Evolutionary conservation across 1,139 yeast species (phyloP).

Genomic region (Hyphopichia pseudoburtonii): DNA sequence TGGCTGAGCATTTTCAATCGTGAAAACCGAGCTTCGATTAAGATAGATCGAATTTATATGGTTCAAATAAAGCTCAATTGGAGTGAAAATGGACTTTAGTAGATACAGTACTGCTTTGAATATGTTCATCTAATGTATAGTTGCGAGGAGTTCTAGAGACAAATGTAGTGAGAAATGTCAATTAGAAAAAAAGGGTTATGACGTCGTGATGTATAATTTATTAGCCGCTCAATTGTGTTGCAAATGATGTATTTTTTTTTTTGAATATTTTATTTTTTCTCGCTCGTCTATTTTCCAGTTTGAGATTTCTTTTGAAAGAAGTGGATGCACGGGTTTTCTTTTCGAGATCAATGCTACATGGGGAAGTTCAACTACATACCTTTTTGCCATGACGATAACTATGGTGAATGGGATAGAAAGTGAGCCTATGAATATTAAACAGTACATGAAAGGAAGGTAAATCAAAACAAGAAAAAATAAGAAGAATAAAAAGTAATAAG

Average conservation of each 20-base stretch:
- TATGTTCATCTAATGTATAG: too few relatives aligned
- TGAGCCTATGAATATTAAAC: too few relatives aligned
- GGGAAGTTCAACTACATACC: too few relatives aligned
- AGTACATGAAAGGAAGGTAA: background rate
- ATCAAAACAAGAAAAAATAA: background rate
- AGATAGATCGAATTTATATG: background rate
- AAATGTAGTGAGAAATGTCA: too few relatives aligned
- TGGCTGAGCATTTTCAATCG: background rate
- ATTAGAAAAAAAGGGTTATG: too few relatives aligned
- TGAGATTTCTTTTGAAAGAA: background rate
- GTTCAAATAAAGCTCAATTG: background rate
- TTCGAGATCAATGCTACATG: too few relatives aligned
- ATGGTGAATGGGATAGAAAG: background rate
- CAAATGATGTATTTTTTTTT: background rate
- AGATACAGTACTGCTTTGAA: background rate
- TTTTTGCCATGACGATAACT: too few relatives aligned
- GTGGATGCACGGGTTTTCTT: background rate
- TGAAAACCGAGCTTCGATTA: background rate
- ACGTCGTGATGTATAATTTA: background rate
- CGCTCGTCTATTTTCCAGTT: background rate
- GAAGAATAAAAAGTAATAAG: background rate
- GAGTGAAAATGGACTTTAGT: background rate
- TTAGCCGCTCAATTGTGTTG: slow-evolving; percentile 1
- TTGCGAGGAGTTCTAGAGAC: too few relatives aligned
- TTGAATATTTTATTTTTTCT: too few relatives aligned